Evolutionary conservation across 352 stramenopile species (phyloP).

Genomic region (Pythium dissotocum): DNA sequence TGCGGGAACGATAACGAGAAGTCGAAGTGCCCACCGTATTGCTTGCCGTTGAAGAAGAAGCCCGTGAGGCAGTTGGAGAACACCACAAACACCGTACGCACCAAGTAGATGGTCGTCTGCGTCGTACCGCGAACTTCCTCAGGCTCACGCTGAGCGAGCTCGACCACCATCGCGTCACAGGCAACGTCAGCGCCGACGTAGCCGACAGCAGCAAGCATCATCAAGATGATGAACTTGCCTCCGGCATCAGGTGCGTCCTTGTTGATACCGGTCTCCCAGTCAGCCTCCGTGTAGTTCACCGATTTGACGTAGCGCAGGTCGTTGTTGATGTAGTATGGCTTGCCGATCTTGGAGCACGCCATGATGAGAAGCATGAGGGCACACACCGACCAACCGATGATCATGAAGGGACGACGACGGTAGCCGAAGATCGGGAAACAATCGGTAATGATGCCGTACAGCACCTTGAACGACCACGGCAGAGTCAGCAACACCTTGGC

Average conservation of each 20-base stretch:
- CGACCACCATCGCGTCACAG: background rate
- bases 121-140: background rate
- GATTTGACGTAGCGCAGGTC: background rate
- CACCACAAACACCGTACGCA: background rate
- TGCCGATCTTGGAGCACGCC: background rate
- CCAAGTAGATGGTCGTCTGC: background rate
- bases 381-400: background rate
- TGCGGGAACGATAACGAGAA: background rate
- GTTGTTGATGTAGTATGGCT: background rate
- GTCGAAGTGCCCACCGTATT: background rate
- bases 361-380: background rate
- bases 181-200: background rate
- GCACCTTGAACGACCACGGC: background rate
- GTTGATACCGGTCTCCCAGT: background rate
- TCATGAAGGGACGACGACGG: background rate
- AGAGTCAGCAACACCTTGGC: background rate
- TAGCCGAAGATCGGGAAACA: background rate
- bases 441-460: background rate
- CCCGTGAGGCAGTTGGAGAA: background rate
- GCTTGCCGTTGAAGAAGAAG: background rate
- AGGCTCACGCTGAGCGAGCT: background rate
- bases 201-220: background rate
- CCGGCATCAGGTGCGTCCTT: background rate
- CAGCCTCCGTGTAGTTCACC: background rate
- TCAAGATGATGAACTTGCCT: background rate